phyloP scores from a whole-genome alignment of 768 basidiomycete species.

The Mycena albidolilacea region DNA sequence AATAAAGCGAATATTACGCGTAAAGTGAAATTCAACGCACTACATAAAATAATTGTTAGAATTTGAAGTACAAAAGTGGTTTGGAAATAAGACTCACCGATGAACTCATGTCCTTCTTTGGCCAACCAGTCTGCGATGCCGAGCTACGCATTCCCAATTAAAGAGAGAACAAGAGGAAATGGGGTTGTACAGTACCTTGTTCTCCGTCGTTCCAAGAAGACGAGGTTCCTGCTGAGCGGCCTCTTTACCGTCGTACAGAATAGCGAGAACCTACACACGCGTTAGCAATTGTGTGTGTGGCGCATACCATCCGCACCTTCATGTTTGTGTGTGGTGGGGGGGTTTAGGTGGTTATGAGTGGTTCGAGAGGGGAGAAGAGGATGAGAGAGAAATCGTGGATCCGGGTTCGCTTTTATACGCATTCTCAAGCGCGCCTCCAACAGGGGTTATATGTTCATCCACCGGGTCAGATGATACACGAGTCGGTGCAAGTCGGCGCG shows the following conservation, averaged over 20 bases:
- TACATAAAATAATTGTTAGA: slow-evolving; percentile 10
- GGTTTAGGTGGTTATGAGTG: slow-evolving; percentile 3
- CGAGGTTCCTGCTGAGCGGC: slow-evolving; percentile 80
- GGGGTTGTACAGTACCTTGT: slow-evolving; percentile 63
- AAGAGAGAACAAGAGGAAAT: not conserved
- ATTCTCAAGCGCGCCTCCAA: not conserved
- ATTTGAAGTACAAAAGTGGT: slow-evolving; percentile 14
- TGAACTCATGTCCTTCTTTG: slow-evolving; percentile 80
- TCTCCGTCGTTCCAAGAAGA: slow-evolving; percentile 86
- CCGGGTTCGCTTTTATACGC: slow-evolving; percentile 22
- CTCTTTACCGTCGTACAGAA: slow-evolving; percentile 78
- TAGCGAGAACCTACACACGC: slow-evolving; percentile 72
- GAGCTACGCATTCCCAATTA: slow-evolving; percentile 60
- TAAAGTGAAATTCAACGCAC: slow-evolving; percentile 20
- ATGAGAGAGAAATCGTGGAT: not conserved
- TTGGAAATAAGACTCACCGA: slow-evolving; percentile 62
- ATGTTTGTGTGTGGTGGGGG: slow-evolving; percentile 45
- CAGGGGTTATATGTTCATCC: slow-evolving; percentile 6
- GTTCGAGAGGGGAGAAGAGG: slow-evolving; percentile 2
- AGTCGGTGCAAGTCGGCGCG: slow-evolving; percentile 25
- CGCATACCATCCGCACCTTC: slow-evolving; percentile 54
- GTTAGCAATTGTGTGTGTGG: slow-evolving; percentile 7
- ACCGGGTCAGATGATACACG: slow-evolving; percentile 22
- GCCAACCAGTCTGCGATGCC: slow-evolving; percentile 80
- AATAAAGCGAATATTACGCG: slow-evolving; percentile 4